Base-by-base conservation (phyloP, 306 rosid genomes). In the Vigna nakashimae region DNA sequence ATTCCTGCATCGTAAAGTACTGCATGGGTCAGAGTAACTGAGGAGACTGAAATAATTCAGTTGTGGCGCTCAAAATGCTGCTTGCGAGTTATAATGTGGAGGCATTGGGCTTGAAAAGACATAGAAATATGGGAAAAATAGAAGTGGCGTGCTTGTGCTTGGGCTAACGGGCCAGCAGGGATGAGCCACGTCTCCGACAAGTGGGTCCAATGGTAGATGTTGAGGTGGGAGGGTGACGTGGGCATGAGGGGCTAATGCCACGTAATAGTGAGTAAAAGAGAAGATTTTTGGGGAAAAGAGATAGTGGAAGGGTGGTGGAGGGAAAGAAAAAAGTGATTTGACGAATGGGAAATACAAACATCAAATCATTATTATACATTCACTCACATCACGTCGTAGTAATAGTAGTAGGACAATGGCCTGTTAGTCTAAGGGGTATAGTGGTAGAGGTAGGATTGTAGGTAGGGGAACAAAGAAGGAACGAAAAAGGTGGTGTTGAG, bases 211-310 rank as follows among this genome's bases (percentile, higher is more conserved):
- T 1, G 2, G 11, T 22, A 45, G 74, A 52, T 12, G 5, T 74
- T 46, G 59, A 59, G 58, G 45, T 20, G 20, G 20, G 20, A 20
- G 22, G 22, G 56, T 85, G 91, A 77, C 78, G 80, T 77, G 53
- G 63, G 84, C 46, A 58, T 80, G 86, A 75, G 40, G 77, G 43
- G 50, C 6, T 7, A 9, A 34, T 17, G 91, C 76, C 85, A 84
- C 92, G 88, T 77, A 49, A 56, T 36, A 7, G 42, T 17, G 5
- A 56, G 48, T 65, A 11, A 65, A 71, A 76, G 63, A 65, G 60
- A 7, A 51, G 22, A 12, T 64, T 84, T 80, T 87, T 90, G 76
- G 96, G 93, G 89, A 87, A 84, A 79, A 74, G 52, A 74, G 17
- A 0, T 65, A 46, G 57, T 81, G 83, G 22, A 30, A 73, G 60